Percentiles rank a stretch among this genome's conserved stretches.
phyloP scores from a whole-genome alignment of 106 monocot species.

The Triglochin maritima region DNA sequence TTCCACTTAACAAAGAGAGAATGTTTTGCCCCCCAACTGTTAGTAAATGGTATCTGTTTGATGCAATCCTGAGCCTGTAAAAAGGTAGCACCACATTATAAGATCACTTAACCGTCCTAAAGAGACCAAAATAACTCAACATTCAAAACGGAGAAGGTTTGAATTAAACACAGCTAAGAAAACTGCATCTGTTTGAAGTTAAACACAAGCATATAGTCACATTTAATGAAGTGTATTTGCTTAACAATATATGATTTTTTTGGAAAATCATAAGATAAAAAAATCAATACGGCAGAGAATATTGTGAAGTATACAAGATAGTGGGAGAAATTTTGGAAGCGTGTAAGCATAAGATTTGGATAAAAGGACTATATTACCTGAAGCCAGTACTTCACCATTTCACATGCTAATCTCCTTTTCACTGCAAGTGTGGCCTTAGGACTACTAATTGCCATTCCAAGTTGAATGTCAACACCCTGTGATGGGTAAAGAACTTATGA shows the following conservation, averaged over 20 bases:
- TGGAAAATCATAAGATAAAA: not conserved
- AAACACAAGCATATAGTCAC: not conserved
- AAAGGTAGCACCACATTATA: not conserved
- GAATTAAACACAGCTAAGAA: no score
- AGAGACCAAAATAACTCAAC: no score
- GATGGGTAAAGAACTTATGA: no score
- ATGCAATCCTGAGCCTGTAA: constrained; percentile 52
- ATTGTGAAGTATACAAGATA: not conserved
- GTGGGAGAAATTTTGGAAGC: not conserved
- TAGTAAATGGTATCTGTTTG: constrained; percentile 24
- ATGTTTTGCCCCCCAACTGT: constrained; percentile 59
- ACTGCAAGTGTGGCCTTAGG: constrained; percentile 81
- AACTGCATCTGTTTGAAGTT: no score
- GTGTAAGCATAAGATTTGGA: not conserved
- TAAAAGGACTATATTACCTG: constrained; percentile 32
- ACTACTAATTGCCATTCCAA: constrained; percentile 69
- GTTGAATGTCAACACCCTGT: constrained; percentile 63
- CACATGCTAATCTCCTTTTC: constrained; percentile 75
- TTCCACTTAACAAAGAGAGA: constrained; percentile 66
- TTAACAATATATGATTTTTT: not conserved
- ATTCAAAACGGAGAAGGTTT: no score
- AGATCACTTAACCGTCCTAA: not conserved
- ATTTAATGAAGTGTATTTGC: not conserved
- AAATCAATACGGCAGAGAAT: not conserved
- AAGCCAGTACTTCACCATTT: constrained; percentile 77